These are phyloP conservation scores for Geotrichum carabidarum DNA, from an alignment of 1,139 yeast genomes.

Conservation along the genomic window DNA sequence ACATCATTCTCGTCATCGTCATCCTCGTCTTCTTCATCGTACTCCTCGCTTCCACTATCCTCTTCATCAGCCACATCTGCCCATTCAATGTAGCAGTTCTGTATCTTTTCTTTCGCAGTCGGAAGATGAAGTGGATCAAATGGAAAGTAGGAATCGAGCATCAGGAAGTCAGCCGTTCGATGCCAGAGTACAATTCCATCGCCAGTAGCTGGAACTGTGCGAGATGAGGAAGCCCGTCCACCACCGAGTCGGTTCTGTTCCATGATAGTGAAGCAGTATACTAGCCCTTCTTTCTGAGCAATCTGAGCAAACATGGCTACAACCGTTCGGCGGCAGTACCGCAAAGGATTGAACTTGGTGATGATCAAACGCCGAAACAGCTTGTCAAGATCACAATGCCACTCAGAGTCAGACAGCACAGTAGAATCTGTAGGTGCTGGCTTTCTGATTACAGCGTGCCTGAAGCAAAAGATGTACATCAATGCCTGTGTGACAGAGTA, in stretches of 20 bases:
- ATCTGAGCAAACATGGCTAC: constrained; percentile 92
- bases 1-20: neutral
- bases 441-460: constrained; percentile 52
- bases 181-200: constrained; percentile 42
- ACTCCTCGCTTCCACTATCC: constrained; percentile 51
- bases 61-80: constrained; percentile 51
- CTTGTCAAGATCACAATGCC: constrained; percentile 82
- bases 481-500: constrained; percentile 92
- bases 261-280: constrained; percentile 87
- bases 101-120: constrained; percentile 49
- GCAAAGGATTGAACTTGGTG: constrained; percentile 86
- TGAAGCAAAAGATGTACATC: constrained; percentile 84
- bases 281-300: constrained; percentile 81
- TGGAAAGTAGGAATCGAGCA: constrained; percentile 88
- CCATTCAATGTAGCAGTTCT: constrained; percentile 75
- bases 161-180: constrained; percentile 43
- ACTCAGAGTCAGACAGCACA: constrained; percentile 34
- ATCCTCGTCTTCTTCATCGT: constrained; percentile 32
- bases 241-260: constrained; percentile 79
- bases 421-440: neutral
- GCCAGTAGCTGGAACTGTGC: neutral
- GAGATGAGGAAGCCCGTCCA: neutral
- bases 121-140: constrained; percentile 85
- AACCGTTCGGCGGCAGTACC: constrained; percentile 91
- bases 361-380: constrained; percentile 81